These are phyloP conservation scores for Aspergillus ostianus DNA, from an alignment of 495 filamentous ascomycete species.

Conservation along the genomic window DNA sequence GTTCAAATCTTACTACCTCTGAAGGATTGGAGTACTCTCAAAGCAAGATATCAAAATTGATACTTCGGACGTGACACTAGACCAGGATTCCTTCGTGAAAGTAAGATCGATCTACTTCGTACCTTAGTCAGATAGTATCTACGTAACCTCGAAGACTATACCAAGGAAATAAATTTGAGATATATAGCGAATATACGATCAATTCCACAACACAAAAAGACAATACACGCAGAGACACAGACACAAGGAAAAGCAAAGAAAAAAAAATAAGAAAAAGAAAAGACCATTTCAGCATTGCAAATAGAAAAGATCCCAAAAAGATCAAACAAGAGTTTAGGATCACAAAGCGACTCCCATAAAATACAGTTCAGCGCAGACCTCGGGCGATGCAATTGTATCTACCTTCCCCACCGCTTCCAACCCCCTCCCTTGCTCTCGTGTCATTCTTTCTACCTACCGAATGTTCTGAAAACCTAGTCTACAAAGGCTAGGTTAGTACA, in stretches of 20 bases:
- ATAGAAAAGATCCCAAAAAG: constrained; percentile 5
- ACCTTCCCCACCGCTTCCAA: constrained; percentile 11
- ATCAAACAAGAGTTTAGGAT: constrained; percentile 16
- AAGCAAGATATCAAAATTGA: no score
- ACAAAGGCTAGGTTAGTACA: not conserved
- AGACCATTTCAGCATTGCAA: constrained; percentile 24
- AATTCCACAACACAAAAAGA: not conserved
- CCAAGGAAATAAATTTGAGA: not conserved
- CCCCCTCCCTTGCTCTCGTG: not conserved
- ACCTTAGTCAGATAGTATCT: no score
- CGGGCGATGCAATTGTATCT: constrained; percentile 28
- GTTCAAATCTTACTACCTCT: no score
- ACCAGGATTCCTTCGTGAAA: no score
- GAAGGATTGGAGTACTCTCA: no score
- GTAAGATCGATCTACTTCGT: no score
- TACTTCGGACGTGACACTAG: no score
- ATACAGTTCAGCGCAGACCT: constrained; percentile 23
- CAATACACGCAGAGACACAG: constrained; percentile 9
- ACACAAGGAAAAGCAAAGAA: constrained; percentile 6
- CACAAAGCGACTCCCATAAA: constrained; percentile 25
- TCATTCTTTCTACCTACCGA: not conserved
- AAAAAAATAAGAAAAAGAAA: constrained; percentile 8
- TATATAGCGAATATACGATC: not conserved
- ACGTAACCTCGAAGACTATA: no score
- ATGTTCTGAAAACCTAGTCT: not conserved